These are phyloP conservation scores for Cytospora leucostoma DNA, from an alignment of 2,329 filamentous ascomycete genomes.

Conservation along the genomic window DNA sequence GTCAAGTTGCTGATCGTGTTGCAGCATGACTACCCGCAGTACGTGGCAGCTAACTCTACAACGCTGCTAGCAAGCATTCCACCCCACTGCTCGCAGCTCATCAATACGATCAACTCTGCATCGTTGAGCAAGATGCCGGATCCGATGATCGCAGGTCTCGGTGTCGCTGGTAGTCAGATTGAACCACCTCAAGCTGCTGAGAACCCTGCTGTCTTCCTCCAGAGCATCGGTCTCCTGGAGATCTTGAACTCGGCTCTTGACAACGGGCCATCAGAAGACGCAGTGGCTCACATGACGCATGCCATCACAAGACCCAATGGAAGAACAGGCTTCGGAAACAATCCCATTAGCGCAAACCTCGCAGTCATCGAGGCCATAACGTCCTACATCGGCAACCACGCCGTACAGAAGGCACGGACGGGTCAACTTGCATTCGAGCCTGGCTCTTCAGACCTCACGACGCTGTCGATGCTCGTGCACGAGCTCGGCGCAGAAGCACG, in stretches of 20 bases:
- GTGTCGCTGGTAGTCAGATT: constrained; percentile 70
- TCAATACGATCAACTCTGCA: constrained; percentile 85
- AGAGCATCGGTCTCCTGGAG: constrained; percentile 56
- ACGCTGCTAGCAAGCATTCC: constrained; percentile 80
- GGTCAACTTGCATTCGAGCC: constrained; percentile 65
- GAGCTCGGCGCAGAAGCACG: constrained; percentile 75
- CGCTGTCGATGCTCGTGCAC: constrained; percentile 76
- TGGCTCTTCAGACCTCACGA: constrained; percentile 66
- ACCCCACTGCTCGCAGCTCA: constrained; percentile 79
- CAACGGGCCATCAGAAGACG: constrained; percentile 67
- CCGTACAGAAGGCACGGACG: constrained; percentile 63
- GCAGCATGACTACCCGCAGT: constrained; percentile 94
- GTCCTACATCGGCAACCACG: constrained; percentile 76
- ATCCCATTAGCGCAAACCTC: constrained; percentile 68
- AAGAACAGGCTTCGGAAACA: constrained; percentile 65
- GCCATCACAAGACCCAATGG: constrained; percentile 63
- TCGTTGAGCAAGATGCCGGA: constrained; percentile 69
- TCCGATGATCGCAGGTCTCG: constrained; percentile 71
- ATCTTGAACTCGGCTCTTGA: constrained; percentile 62
- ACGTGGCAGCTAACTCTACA: constrained; percentile 83
- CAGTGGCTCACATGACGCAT: constrained; percentile 74
- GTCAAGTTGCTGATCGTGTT: constrained; percentile 81
- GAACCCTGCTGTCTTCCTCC: constrained; percentile 60
- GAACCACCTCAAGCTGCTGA: constrained; percentile 70
- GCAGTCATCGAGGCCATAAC: constrained; percentile 78